These are phyloP conservation scores for Carex scoparia DNA, from an alignment of 176 grass and related monocot genomes.

Conservation along the genomic window DNA sequence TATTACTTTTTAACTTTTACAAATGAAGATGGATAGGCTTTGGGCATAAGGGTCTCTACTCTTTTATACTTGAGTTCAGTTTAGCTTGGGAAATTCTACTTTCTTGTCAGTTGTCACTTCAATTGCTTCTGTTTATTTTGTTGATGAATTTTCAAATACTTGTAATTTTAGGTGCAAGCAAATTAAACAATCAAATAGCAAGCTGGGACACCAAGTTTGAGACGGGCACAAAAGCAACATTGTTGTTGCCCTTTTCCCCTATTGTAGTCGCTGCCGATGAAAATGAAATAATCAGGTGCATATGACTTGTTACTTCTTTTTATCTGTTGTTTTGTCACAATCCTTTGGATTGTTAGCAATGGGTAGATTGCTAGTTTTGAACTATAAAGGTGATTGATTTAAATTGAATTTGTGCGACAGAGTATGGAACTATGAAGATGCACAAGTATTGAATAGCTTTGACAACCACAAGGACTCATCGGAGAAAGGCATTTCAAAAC, in stretches of 20 bases:
- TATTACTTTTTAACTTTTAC: background rate
- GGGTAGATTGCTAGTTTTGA: background rate
- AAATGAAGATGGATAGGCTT: background rate
- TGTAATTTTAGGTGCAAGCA: constrained; percentile 52
- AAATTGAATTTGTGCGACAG: constrained; percentile 34
- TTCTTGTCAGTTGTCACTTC: background rate
- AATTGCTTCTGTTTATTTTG: background rate
- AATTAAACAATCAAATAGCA: constrained; percentile 90
- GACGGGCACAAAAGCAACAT: constrained; percentile 63
- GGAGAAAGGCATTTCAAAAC: constrained; percentile 82
- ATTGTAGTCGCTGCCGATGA: constrained; percentile 88
- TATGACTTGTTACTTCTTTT: background rate
- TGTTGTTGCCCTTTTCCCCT: constrained; percentile 82
- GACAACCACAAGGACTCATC: constrained; percentile 65
- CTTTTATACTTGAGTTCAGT: background rate
- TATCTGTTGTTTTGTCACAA: background rate
- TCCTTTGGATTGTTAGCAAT: background rate
- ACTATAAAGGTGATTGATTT: background rate
- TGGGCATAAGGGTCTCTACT: background rate
- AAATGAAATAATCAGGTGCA: constrained; percentile 83
- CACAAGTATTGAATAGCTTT: constrained; percentile 60
- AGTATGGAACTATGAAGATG: constrained; percentile 91
- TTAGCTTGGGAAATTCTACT: background rate
- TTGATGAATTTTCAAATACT: constrained; percentile 7
- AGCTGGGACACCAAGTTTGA: constrained; percentile 95